Conservation (phyloP, 2,329 filamentous ascomycete genomes). For the Scedosporium aurantiacum region DNA sequence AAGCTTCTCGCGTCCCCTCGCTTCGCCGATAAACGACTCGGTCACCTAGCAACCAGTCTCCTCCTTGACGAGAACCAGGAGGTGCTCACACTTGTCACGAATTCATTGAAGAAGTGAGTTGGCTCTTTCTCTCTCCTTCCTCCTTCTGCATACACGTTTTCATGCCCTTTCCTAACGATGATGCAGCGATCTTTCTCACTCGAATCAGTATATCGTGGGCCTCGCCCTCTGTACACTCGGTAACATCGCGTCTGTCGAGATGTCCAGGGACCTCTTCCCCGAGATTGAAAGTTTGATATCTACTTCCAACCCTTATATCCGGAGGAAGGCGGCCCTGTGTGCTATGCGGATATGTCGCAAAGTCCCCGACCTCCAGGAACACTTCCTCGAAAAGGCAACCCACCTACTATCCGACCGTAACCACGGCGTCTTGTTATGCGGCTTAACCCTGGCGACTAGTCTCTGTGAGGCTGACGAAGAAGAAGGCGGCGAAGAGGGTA, state of each 20-base stretch:
- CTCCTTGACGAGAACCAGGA: conserved; percentile 97
- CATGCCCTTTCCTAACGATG: not conserved
- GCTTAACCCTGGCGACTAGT: conserved; percentile 79
- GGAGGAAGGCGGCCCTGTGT: conserved; percentile 93
- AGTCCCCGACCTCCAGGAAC: conserved; percentile 91
- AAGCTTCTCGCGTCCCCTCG: conserved; percentile 93
- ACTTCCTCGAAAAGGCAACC: conserved; percentile 91
- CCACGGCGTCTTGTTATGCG: conserved; percentile 88
- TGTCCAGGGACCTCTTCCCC: conserved; percentile 93
- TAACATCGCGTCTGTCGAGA: conserved; percentile 95
- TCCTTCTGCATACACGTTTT: not conserved
- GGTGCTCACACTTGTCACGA: conserved; percentile 91
- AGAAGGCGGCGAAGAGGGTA: conserved; percentile 78
- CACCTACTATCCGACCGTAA: conserved; percentile 83
- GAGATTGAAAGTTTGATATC: conserved; percentile 89
- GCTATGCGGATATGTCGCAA: conserved; percentile 98
- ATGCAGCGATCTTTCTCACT: conserved; percentile 80
- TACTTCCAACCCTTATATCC: conserved; percentile 95
- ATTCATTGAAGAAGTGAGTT: conserved; percentile 87
- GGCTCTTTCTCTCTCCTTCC: not conserved
- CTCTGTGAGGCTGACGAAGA: conserved; percentile 92
- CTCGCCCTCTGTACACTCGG: conserved; percentile 91
- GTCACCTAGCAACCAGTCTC: conserved; percentile 92
- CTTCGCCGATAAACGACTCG: conserved; percentile 93
- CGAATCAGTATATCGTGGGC: conserved; percentile 96